Evolutionary conservation across 2,329 filamentous ascomycete genomes (phyloP), one percentile per base, ranked within the genome.

Genomic region (Pseudopithomyces chartarum): DNA sequence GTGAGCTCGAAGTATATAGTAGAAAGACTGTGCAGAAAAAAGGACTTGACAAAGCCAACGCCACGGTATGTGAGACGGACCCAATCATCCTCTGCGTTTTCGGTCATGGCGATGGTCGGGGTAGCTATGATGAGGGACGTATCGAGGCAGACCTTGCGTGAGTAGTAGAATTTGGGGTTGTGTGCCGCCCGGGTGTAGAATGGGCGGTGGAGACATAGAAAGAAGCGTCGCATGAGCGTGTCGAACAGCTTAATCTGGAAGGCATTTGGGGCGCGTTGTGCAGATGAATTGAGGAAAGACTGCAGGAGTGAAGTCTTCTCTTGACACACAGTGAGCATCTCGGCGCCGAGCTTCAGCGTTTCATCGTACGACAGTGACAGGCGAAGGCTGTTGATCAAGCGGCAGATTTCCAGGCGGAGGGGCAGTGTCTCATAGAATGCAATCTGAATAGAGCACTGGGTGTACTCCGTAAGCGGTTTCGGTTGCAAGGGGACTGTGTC

Each of bases 191-290:
- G 70, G 36, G 67, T 68, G 36, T 78, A 78, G 63, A 81, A 85
- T 0, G 80, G 74, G 7, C 78, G 79, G 59, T 88, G 85, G 0
- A 88, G 73, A 0, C 80, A 77, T 13, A 87, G 78, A 2, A 86
- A 62, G 62, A 85, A 86, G 13, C 85, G 82, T 5, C 82, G 81
- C 3, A 83, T 74, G 0, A 83, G 73, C 39, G 82, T 80, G 47
- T 85, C 80, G 23, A 84, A 69, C 5, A 86, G 65, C 55, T 84
- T 84, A 1, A 77, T 69, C n/a, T 80, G 78, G 52, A 83, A 82
- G 13, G 50, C 2, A 48, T 52, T 50, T 17, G 49, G 20, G 6
- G 46, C 6, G 3, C 23, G 26, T 44, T 6, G 11, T 23, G 33
- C n/a, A 1, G 50, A 38, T 6, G 46, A 39, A 15, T 58, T 42